These are phyloP conservation scores for Yamadazyma kanchanaburiensis DNA, from an alignment of 1,139 yeast genomes.

Conservation along the genomic window DNA sequence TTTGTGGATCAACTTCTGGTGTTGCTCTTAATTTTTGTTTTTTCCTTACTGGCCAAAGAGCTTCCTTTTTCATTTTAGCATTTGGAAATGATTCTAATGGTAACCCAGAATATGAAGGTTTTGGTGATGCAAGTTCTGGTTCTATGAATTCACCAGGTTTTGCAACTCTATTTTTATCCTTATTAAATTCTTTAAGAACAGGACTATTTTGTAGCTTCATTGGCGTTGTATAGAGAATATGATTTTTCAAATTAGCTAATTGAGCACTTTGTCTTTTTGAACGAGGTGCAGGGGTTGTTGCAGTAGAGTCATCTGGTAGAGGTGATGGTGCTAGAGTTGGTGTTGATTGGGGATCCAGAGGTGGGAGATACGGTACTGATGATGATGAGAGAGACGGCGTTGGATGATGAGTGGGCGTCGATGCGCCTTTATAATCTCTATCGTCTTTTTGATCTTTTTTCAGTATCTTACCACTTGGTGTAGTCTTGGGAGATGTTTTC, in stretches of 20 bases:
- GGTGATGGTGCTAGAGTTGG: too few species aligned
- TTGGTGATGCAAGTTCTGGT: slow-evolving; percentile 53
- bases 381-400: too few species aligned
- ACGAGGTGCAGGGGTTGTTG: too few species aligned
- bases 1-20: background rate
- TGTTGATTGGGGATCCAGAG: too few species aligned
- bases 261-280: slow-evolving; percentile 14
- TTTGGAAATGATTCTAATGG: slow-evolving; percentile 65
- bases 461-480: too few species aligned
- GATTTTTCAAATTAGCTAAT: slow-evolving; percentile 11
- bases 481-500: too few species aligned
- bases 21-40: slow-evolving; percentile 5
- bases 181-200: slow-evolving; percentile 2
- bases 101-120: slow-evolving; percentile 59
- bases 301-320: too few species aligned
- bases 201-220: slow-evolving; percentile 9
- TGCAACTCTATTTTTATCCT: background rate
- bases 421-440: too few species aligned
- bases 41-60: slow-evolving; percentile 38
- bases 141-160: slow-evolving; percentile 38
- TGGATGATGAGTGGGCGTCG: too few species aligned
- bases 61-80: slow-evolving; percentile 48
- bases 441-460: too few species aligned
- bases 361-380: too few species aligned
- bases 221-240: slow-evolving; percentile 8